These are phyloP conservation scores for Byssoonygena ceratinophila DNA, from an alignment of 2,329 filamentous ascomycete species.

Conservation along the genomic window DNA sequence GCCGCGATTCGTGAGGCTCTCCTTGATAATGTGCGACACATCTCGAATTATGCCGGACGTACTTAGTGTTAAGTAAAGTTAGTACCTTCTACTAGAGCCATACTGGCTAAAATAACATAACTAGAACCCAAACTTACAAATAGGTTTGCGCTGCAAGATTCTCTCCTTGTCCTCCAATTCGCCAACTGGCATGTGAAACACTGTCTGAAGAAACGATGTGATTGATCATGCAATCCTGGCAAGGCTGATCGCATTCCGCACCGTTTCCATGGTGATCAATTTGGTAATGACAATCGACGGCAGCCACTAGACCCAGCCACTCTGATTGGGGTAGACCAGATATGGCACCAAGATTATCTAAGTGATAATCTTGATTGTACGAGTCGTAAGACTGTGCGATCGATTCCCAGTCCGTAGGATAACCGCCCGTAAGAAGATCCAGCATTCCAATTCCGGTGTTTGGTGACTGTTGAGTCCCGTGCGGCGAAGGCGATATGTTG, in stretches of 20 bases:
- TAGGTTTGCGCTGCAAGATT: slow-evolving; percentile 29
- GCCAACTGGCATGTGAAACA: slow-evolving; percentile 27
- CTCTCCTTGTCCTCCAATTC: slow-evolving; percentile 26
- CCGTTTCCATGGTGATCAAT: slow-evolving; percentile 29
- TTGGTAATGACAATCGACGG: slow-evolving; percentile 37
- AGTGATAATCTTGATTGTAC: slow-evolving; percentile 32
- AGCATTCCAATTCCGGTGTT: slow-evolving; percentile 26
- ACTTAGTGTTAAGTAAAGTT: slow-evolving; percentile 20
- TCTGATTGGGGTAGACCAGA: slow-evolving; percentile 34
- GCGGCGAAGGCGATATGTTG: slow-evolving; percentile 19
- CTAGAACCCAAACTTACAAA: slow-evolving; percentile 27
- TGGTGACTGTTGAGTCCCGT: slow-evolving; percentile 21
- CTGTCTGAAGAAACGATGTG: slow-evolving; percentile 30
- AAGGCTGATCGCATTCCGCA: slow-evolving; percentile 24
- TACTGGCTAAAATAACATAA: background rate
- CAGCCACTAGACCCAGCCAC: slow-evolving; percentile 36
- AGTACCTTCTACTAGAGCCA: too few relatives aligned
- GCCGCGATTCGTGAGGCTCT: slow-evolving; percentile 25
- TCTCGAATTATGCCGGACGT: slow-evolving; percentile 35
- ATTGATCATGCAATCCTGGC: slow-evolving; percentile 29
- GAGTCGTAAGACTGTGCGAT: slow-evolving; percentile 29
- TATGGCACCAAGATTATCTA: slow-evolving; percentile 34
- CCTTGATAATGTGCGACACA: slow-evolving; percentile 34
- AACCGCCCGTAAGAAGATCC: slow-evolving; percentile 30
- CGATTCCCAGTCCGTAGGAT: slow-evolving; percentile 31